Base-by-base conservation (phyloP, 768 basidiomycete species). In the Lyophyllum semitale region DNA sequence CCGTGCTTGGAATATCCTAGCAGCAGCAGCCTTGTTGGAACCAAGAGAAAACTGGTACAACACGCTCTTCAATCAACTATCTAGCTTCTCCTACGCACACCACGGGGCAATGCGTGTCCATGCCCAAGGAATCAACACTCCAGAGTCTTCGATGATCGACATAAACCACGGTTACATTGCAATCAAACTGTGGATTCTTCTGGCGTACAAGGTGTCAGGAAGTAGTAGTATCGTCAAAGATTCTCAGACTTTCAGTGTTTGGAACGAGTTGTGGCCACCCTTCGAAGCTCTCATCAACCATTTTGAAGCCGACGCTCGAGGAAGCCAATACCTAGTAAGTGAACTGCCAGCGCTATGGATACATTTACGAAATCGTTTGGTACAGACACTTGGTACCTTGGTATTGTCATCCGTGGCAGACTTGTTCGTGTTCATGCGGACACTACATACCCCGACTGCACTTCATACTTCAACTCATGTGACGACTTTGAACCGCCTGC, bases 191-290 rank as follows among this genome's bases (percentile, higher is more conserved):
- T 91, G 89, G 89, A 64, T 91, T 8, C 68, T 89, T 55, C 68
- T 89, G 12, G 82, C 80, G 1, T 73, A 76, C 49, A 79, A 69
- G 58, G 63, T 69, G 38, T 70, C 72, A 2, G 54, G 55, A 42
- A 53, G 44, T 18, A 66, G 62, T 18, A 60, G 70, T 22, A 63
- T 56, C 15, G 68, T 66, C n/a, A 73, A 48, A 8, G 60, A 74
- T 51, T 60, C 58, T 29, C 56, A 71, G 17, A 65, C 77, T 20
- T 68, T 73, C 37, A 71, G 68, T 38, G 76, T 90, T 9, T 92
- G 89, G 89, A 89, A 88, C 62, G 85, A 89, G 61, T 66, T 92
- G 8, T 92, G 88, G 89, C 82, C 87, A 1, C 78, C 85, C 1
- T 89, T 88, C 52, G 85, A 85, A 59, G 68, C 68, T 12, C 72